A percentile compares a stretch with the other conserved stretches of the same genome.
Evolutionary conservation across 371 early-diverging fungal species (phyloP).

Genomic region (Lichtheimia corymbifera): DNA sequence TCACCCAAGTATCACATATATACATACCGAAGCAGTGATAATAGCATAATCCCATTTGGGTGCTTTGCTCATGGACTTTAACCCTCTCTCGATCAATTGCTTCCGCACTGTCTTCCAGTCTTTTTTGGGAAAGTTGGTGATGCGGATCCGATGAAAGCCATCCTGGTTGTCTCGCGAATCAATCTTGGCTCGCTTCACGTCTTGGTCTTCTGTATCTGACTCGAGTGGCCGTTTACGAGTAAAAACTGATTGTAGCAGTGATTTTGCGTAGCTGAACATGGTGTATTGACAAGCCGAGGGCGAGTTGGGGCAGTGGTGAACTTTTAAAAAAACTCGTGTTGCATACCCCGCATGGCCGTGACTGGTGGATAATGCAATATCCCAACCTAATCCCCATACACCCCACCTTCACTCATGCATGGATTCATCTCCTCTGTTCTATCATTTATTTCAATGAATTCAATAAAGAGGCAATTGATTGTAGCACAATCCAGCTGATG

Average conservation of each 20-base stretch:
- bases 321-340: no score
- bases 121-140: slow-evolving; percentile 3
- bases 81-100: slow-evolving; percentile 3
- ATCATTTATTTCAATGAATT: no score
- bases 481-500: no score
- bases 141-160: slow-evolving; percentile 2
- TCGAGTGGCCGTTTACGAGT: slow-evolving; percentile 5
- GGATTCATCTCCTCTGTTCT: no score
- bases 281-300: no score
- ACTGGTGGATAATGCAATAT: no score
- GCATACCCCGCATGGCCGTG: no score
- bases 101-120: slow-evolving; percentile 5
- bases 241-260: background rate
- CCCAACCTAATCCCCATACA: no score
- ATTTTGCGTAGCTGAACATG: slow-evolving; percentile 12
- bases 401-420: no score
- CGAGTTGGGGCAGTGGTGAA: no score
- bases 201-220: background rate
- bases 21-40: slow-evolving; percentile 43
- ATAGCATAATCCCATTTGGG: slow-evolving; percentile 47
- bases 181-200: background rate
- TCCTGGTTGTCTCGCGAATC: background rate
- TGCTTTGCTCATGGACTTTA: slow-evolving; percentile 29
- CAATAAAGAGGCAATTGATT: no score
- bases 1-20: background rate